phyloP scores from a whole-genome alignment of 192 early-diverging fungal species.

The Glomus cerebriforme region DNA sequence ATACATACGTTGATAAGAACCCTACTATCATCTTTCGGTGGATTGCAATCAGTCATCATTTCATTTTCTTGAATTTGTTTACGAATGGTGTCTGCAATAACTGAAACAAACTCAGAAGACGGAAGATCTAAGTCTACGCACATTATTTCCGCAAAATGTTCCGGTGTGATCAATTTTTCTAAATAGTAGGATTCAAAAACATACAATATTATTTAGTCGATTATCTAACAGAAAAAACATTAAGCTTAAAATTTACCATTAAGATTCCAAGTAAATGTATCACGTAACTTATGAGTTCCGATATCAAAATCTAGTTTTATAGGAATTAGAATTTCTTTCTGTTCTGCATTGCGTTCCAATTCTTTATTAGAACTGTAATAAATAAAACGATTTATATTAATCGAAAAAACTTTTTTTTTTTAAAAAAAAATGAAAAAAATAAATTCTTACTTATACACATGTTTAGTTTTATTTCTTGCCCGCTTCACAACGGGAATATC shows the following conservation, averaged over 20 bases:
- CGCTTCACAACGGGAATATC: constrained; percentile 38
- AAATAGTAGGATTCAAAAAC: constrained; percentile 12
- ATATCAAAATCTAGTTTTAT: constrained; percentile 91
- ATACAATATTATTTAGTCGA: background rate
- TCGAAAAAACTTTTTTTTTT: no score
- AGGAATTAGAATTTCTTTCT: constrained; percentile 79
- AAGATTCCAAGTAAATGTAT: constrained; percentile 93
- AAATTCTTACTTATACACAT: constrained; percentile 40
- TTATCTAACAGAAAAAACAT: no score
- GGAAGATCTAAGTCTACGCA: constrained; percentile 77
- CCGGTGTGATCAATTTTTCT: constrained; percentile 77
- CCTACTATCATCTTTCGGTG: constrained; percentile 47
- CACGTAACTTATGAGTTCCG: constrained; percentile 81
- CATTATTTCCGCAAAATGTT: constrained; percentile 82
- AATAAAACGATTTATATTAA: background rate
- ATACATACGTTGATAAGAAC: constrained; percentile 52
- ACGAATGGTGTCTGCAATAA: constrained; percentile 61
- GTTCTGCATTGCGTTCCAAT: constrained; percentile 56
- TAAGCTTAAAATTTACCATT: constrained; percentile 58
- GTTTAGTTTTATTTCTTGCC: constrained; percentile 38
- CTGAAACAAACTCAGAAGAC: constrained; percentile 44
- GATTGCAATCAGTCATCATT: constrained; percentile 48
- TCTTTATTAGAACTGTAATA: constrained; percentile 42
- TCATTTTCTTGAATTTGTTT: constrained; percentile 64
- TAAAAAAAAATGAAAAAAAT: background rate